Evolutionary conservation across 805 yeast species (phyloP).

Genomic region (Barnettozyma populi): DNA sequence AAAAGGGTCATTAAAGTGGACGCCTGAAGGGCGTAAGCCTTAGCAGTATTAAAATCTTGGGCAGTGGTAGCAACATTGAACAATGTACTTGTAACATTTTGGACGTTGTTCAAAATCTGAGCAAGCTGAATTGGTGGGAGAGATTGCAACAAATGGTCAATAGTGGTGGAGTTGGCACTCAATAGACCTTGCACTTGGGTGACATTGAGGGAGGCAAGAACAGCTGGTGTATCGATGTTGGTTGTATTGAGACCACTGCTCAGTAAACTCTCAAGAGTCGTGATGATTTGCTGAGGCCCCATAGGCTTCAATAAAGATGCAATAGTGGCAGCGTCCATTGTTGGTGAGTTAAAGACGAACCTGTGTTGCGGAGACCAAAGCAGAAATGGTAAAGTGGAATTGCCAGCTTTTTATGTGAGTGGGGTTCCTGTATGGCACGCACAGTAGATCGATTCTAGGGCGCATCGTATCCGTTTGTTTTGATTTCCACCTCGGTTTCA

Average conservation of each 20-base stretch:
- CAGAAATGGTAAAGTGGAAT: not conserved
- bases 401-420: not conserved
- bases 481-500: not conserved
- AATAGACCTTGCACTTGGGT: constrained; percentile 24
- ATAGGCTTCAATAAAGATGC: constrained; percentile 19
- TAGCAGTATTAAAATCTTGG: constrained; percentile 4
- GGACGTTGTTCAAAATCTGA: constrained; percentile 15
- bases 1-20: constrained; percentile 16
- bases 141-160: constrained; percentile 16
- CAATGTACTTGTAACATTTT: constrained; percentile 18
- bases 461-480: not conserved
- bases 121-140: constrained; percentile 18
- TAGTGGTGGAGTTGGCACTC: constrained; percentile 18
- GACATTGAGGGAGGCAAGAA: constrained; percentile 18
- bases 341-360: not conserved
- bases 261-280: constrained; percentile 14
- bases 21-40: constrained; percentile 9
- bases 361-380: not conserved
- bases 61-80: constrained; percentile 16
- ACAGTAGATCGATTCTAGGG: not conserved
- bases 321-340: constrained; percentile 18
- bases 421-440: not conserved
- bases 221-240: constrained; percentile 64
- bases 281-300: constrained; percentile 21
- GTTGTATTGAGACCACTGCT: constrained; percentile 50